Evolutionary conservation across 2,329 filamentous ascomycete genomes (phyloP).

Genomic region (Fusarium solani-melongenae): DNA sequence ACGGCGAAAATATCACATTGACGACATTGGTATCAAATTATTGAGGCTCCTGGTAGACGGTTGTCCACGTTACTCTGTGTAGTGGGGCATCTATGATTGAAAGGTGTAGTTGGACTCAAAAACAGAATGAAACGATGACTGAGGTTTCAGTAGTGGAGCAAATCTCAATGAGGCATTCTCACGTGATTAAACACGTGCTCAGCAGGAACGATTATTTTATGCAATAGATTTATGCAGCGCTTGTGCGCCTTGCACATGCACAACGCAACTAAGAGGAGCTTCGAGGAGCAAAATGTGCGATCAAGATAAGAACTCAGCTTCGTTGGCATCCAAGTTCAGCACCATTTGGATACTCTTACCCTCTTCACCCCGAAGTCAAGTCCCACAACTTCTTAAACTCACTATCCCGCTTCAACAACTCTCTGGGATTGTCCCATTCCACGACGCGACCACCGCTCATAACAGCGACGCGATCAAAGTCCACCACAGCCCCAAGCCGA

Average conservation of each 20-base stretch:
- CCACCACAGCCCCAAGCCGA: slow-evolving; percentile 23
- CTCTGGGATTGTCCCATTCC: slow-evolving; percentile 23
- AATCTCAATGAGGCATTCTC: fast-evolving
- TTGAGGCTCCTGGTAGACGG: too few relatives aligned
- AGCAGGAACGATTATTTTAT: background rate
- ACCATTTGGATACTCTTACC: background rate
- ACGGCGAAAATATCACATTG: too few relatives aligned
- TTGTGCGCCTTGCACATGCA: background rate
- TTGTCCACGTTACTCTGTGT: background rate
- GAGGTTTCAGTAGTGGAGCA: background rate
- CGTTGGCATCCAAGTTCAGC: background rate
- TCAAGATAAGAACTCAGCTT: background rate
- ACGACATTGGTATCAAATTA: too few relatives aligned
- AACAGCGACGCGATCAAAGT: slow-evolving; percentile 22
- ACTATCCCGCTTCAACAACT: slow-evolving; percentile 14
- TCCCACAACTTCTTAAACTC: slow-evolving; percentile 26
- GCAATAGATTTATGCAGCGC: background rate
- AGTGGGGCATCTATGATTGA: background rate
- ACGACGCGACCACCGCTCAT: slow-evolving; percentile 15
- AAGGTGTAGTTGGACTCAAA: background rate
- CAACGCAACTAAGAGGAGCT: background rate
- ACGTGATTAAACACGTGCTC: background rate
- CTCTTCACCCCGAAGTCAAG: slow-evolving; percentile 4
- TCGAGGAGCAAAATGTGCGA: background rate
- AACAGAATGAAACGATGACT: too few relatives aligned